Conservation (phyloP, 106 monocot species). For the Platanthera zijinensis region DNA sequence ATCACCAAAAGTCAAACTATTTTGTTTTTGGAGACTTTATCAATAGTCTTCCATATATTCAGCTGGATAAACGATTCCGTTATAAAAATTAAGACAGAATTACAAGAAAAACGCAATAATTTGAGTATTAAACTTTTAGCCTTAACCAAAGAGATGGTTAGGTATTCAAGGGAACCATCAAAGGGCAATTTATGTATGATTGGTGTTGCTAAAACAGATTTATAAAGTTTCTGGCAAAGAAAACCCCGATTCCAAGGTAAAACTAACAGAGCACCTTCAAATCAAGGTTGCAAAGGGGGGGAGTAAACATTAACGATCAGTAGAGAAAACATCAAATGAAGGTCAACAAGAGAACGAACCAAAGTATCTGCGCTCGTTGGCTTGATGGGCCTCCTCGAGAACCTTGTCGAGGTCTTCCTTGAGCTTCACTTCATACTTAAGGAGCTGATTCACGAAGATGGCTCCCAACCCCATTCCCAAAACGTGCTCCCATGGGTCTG, state of each 20-base stretch:
- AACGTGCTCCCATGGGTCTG: conserved; percentile 96
- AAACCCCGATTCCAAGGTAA: not conserved
- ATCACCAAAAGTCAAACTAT: not conserved
- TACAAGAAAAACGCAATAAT: not conserved
- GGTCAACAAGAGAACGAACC: conserved; percentile 26
- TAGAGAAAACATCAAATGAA: not conserved
- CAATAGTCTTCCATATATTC: not conserved
- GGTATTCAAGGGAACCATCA: not conserved
- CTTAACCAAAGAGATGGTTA: not conserved
- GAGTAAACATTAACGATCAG: not conserved
- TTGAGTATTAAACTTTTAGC: not conserved
- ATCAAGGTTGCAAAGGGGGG: not conserved
- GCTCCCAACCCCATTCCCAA: conserved; percentile 84
- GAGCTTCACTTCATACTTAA: conserved; percentile 78
- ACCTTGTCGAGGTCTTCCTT: conserved; percentile 85
- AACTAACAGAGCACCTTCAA: not conserved
- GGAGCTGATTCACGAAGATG: conserved; percentile 78
- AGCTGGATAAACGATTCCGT: not conserved
- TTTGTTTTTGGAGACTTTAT: not conserved
- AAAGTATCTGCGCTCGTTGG: conserved; percentile 88
- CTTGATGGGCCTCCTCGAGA: conserved; percentile 76
- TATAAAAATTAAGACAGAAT: not conserved
- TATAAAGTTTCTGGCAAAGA: not conserved
- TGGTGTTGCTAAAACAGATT: not conserved
- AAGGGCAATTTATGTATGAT: not conserved